Percentiles rank a stretch among this genome's conserved stretches.
Conservation (phyloP, 1,284 basidiomycete species). For the Trametes versicolor region DNA sequence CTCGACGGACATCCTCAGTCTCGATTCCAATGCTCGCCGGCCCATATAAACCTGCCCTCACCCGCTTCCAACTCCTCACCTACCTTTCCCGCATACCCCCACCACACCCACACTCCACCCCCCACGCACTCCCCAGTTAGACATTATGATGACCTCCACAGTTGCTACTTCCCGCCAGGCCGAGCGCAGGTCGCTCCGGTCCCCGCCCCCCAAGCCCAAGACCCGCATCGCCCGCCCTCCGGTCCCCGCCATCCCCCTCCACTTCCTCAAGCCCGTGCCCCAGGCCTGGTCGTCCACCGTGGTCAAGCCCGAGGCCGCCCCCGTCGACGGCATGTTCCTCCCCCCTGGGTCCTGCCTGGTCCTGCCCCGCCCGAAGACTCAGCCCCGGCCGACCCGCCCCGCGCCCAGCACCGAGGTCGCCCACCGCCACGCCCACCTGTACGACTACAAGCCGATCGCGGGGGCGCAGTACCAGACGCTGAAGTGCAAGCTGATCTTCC, state of each 20-base stretch:
- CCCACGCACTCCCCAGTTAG: neutral
- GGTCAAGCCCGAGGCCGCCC: neutral
- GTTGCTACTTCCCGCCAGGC: neutral
- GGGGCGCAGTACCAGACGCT: neutral
- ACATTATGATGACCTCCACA: neutral
- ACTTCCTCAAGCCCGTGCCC: neutral
- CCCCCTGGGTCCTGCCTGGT: neutral
- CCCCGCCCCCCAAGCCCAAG: slow-evolving; percentile 3
- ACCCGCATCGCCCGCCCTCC: neutral
- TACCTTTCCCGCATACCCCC: neutral
- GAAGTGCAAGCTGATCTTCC: slow-evolving; percentile 2
- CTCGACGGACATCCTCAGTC: neutral
- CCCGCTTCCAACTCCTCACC: neutral
- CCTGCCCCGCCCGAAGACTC: neutral
- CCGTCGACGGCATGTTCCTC: too few relatives aligned
- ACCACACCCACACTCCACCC: too few relatives aligned
- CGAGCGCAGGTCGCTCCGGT: slow-evolving; percentile 8
- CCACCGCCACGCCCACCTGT: slow-evolving; percentile 6
- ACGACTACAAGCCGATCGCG: slow-evolving; percentile 1
- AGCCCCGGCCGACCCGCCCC: neutral
- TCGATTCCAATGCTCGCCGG: neutral
- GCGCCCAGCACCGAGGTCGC: neutral
- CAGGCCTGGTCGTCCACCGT: neutral
- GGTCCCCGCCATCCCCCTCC: slow-evolving; percentile 1
- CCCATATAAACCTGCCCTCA: neutral